phyloP scores from a whole-genome alignment of 176 grass and related monocot species.

The Rhipidocladum racemiflorum region DNA sequence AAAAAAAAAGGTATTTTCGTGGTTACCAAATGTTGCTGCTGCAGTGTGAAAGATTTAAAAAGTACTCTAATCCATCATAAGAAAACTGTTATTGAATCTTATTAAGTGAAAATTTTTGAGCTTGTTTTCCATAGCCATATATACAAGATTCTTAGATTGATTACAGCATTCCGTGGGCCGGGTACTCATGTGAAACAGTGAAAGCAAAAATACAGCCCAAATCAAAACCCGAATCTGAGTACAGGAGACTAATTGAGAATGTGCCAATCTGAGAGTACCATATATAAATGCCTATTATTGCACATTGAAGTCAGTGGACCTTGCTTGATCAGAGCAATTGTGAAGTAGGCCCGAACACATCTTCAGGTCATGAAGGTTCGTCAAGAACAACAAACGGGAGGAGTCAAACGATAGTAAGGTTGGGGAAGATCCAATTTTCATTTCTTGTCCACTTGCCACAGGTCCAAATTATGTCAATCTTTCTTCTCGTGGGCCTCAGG shows the following conservation, averaged over 20 bases:
- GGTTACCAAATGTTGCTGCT: neutral
- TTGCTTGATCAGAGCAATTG: neutral
- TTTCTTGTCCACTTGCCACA: neutral
- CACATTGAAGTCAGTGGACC: slow-evolving; percentile 25
- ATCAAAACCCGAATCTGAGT: slow-evolving; percentile 30
- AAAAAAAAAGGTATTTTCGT: neutral
- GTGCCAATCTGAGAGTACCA: slow-evolving; percentile 21
- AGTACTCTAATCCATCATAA: neutral
- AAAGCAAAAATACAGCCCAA: slow-evolving; percentile 18
- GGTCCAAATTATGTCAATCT: neutral
- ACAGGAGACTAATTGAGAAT: slow-evolving; percentile 23
- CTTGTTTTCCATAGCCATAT: neutral
- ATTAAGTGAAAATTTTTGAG: slow-evolving; percentile 6
- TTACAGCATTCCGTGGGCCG: neutral
- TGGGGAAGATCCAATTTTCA: neutral
- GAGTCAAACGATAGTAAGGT: neutral
- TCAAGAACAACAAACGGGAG: neutral
- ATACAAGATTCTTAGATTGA: neutral
- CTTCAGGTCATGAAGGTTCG: neutral
- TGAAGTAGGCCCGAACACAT: slow-evolving; percentile 16
- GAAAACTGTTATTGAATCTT: slow-evolving; percentile 5
- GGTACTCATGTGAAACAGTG: neutral
- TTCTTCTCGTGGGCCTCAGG: slow-evolving; percentile 6
- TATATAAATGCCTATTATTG: slow-evolving; percentile 23
- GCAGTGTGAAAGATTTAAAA: neutral